Conservation (phyloP, 495 filamentous ascomycete genomes). For the Annulohypoxylon bovei region DNA sequence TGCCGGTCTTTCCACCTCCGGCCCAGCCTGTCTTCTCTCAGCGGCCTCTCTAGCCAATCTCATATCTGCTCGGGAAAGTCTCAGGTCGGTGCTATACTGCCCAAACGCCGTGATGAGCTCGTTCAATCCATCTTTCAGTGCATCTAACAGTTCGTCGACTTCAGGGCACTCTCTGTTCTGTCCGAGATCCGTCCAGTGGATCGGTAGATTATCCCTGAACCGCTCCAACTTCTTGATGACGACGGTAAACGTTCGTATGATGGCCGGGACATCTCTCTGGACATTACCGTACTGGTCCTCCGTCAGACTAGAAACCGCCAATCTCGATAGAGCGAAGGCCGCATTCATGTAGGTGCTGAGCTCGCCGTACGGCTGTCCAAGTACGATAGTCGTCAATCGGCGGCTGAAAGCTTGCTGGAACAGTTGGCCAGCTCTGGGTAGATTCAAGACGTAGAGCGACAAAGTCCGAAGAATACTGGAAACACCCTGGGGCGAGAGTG, state of each 20-base stretch:
- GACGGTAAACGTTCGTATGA: conserved; percentile 75
- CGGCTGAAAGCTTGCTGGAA: conserved; percentile 77
- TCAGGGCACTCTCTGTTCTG: conserved; percentile 59
- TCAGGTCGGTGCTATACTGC: conserved; percentile 72
- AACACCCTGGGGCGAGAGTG: conserved; percentile 53
- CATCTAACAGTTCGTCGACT: conserved; percentile 69
- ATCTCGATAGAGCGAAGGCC: conserved; percentile 70
- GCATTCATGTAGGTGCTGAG: conserved; percentile 74
- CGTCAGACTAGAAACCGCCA: conserved; percentile 75
- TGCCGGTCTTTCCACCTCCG: neutral
- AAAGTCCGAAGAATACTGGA: conserved; percentile 47
- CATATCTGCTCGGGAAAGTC: conserved; percentile 72
- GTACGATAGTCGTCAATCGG: conserved; percentile 67
- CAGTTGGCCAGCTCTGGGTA: conserved; percentile 66
- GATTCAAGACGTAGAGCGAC: conserved; percentile 52
- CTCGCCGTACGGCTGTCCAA: conserved; percentile 74
- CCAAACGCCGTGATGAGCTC: conserved; percentile 74
- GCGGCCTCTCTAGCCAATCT: conserved; percentile 73
- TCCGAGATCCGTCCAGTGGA: conserved; percentile 86
- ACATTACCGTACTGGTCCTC: conserved; percentile 93
- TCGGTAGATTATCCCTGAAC: conserved; percentile 67
- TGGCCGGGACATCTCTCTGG: conserved; percentile 74
- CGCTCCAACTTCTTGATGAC: conserved; percentile 74
- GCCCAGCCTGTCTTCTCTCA: conserved; percentile 35
- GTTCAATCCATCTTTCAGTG: conserved; percentile 67